Evolutionary conservation across 805 yeast genomes (phyloP).

Genomic region (Lipomyces oligophaga): DNA sequence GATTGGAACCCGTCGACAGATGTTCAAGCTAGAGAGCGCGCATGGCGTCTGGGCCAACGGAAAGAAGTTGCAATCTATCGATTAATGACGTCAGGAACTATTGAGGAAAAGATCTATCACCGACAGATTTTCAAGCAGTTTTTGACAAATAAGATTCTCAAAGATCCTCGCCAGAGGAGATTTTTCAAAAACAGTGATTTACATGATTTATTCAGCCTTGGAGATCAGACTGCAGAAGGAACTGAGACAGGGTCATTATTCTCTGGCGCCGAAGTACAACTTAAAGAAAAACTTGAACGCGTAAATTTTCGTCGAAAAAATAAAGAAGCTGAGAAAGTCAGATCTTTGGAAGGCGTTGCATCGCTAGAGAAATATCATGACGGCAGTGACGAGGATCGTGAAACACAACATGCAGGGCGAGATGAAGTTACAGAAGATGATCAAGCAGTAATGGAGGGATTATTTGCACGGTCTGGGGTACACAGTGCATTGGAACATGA

Average conservation of each 20-base stretch:
- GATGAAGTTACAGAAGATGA: slow-evolving; percentile 27
- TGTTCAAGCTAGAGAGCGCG: slow-evolving; percentile 92
- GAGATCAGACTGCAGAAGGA: slow-evolving; percentile 63
- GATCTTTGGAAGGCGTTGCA: slow-evolving; percentile 66
- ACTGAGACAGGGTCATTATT: slow-evolving; percentile 68
- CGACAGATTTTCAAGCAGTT: slow-evolving; percentile 95
- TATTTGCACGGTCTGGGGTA: slow-evolving; percentile 67
- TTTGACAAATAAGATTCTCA: slow-evolving; percentile 84
- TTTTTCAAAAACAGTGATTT: slow-evolving; percentile 90
- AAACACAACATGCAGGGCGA: not conserved
- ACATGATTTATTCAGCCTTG: slow-evolving; percentile 82
- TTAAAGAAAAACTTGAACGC: slow-evolving; percentile 32
- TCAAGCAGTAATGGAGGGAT: slow-evolving; percentile 67
- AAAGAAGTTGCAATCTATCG: slow-evolving; percentile 87
- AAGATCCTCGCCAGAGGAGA: slow-evolving; percentile 90
- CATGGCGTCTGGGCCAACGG: slow-evolving; percentile 96
- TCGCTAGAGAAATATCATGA: slow-evolving; percentile 53
- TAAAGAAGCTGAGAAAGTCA: slow-evolving; percentile 59
- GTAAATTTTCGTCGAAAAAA: slow-evolving; percentile 26
- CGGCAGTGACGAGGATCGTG: slow-evolving; percentile 12
- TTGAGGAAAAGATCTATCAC: slow-evolving; percentile 95
- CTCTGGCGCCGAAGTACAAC: slow-evolving; percentile 45
- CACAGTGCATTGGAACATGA: slow-evolving; percentile 79
- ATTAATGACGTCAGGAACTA: slow-evolving; percentile 89
- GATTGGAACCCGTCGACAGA: slow-evolving; percentile 99